A percentile compares a stretch with the other conserved stretches of the same genome.
Evolutionary conservation across 371 early-diverging fungal species (phyloP).

Genomic region (Smittium culicis): DNA sequence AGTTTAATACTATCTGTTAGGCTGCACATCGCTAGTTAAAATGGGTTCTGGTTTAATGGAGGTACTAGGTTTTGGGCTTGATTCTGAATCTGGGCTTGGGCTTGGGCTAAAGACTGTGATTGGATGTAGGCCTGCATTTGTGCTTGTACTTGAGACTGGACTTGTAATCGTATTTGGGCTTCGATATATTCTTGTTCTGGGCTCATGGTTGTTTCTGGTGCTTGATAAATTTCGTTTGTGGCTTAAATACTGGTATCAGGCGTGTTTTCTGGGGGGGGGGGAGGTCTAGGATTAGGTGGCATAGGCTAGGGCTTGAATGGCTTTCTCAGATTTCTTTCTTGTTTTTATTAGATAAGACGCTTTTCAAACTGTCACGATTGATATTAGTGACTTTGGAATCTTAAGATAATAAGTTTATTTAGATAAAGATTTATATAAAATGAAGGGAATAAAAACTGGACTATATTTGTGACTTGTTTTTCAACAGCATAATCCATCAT

Average conservation of each 20-base stretch:
- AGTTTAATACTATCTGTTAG: slow-evolving; percentile 5
- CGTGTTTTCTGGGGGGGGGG: background rate
- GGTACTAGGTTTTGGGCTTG: background rate
- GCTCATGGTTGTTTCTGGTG: background rate
- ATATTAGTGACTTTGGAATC: background rate
- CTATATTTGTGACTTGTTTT: background rate
- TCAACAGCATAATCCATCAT: background rate
- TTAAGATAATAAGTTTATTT: background rate
- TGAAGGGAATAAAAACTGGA: background rate
- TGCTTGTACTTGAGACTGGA: background rate
- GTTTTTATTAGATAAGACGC: background rate
- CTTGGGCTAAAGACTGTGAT: background rate
- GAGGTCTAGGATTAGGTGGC: background rate
- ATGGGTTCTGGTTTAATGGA: background rate
- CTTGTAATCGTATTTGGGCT: background rate
- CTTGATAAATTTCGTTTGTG: background rate
- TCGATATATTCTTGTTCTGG: background rate
- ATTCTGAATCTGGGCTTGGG: background rate
- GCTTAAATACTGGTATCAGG: background rate
- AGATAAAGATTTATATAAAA: slow-evolving; percentile 1
- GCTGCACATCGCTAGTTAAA: background rate
- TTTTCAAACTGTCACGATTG: background rate
- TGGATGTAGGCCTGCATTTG: background rate
- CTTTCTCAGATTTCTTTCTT: background rate
- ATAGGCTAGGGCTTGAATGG: background rate